Conservation (phyloP, 2,329 filamentous ascomycete species). For the Trichoderma asperellum region DNA sequence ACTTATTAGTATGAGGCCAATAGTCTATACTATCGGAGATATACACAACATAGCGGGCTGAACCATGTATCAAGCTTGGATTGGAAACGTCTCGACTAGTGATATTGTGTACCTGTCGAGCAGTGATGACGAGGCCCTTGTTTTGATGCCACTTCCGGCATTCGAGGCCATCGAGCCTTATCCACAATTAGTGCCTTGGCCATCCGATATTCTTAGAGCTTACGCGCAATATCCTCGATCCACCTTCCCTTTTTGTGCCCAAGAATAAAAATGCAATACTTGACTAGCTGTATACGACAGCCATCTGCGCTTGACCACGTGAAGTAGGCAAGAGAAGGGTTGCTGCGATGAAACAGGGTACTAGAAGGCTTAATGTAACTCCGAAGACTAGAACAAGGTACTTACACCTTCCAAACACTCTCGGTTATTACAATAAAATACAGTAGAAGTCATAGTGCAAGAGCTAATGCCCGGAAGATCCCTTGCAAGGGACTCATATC, state of each 20-base stretch:
- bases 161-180: background rate
- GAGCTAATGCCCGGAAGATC: background rate
- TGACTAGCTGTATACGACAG: background rate
- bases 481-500: background rate
- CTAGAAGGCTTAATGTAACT: background rate
- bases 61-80: background rate
- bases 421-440: background rate
- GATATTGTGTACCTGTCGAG: background rate
- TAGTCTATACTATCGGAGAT: background rate
- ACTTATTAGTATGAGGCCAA: background rate
- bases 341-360: background rate
- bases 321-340: background rate
- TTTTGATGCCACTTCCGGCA: background rate
- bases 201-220: constrained; percentile 23
- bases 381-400: background rate
- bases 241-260: constrained; percentile 6
- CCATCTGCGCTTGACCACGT: background rate
- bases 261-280: background rate
- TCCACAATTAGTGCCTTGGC: constrained; percentile 3
- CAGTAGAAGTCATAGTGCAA: background rate
- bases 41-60: background rate
- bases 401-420: background rate
- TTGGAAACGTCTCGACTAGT: background rate
- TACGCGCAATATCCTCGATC: constrained; percentile 17
- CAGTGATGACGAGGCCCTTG: background rate